phyloP scores from a whole-genome alignment of 1,284 basidiomycete species.

The Nidula niveotomentosa region DNA sequence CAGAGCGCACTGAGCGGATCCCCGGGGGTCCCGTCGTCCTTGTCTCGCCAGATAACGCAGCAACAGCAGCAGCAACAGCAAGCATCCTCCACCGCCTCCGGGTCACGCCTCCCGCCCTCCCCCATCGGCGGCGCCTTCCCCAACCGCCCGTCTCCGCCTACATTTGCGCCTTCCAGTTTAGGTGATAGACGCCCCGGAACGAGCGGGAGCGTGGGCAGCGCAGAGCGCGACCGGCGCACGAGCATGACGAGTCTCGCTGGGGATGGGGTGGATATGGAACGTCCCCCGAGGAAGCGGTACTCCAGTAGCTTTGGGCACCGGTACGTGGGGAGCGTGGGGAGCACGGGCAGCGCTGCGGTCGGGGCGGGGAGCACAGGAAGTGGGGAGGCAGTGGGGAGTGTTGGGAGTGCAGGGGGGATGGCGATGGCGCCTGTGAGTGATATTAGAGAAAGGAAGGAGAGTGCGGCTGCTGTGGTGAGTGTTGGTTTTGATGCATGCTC shows the following conservation, averaged over 20 bases:
- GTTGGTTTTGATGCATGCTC: background rate
- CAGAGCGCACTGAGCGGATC: constrained; percentile 9
- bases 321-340: constrained; percentile 38
- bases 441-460: constrained; percentile 14
- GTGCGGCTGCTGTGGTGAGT: constrained; percentile 13
- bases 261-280: constrained; percentile 3
- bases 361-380: constrained; percentile 6
- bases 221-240: constrained; percentile 11
- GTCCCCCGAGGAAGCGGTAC: constrained; percentile 48
- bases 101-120: constrained; percentile 37
- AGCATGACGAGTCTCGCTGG: constrained; percentile 2
- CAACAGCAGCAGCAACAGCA: constrained; percentile 10
- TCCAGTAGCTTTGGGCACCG: constrained; percentile 75
- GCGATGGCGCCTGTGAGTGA: background rate
- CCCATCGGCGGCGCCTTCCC: constrained; percentile 31
- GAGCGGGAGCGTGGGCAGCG: constrained; percentile 16
- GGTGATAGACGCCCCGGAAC: constrained; percentile 29
- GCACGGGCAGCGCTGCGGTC: constrained; percentile 33
- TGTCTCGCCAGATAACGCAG: background rate
- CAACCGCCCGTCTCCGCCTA: constrained; percentile 43
- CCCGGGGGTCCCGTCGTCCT: constrained; percentile 10
- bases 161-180: constrained; percentile 41
- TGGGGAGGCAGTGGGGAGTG: constrained; percentile 15
- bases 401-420: constrained; percentile 18
- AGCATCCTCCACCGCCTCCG: constrained; percentile 9